phyloP scores from a whole-genome alignment of 257 asterid genomes.

The Fraxinus pennsylvanica region DNA sequence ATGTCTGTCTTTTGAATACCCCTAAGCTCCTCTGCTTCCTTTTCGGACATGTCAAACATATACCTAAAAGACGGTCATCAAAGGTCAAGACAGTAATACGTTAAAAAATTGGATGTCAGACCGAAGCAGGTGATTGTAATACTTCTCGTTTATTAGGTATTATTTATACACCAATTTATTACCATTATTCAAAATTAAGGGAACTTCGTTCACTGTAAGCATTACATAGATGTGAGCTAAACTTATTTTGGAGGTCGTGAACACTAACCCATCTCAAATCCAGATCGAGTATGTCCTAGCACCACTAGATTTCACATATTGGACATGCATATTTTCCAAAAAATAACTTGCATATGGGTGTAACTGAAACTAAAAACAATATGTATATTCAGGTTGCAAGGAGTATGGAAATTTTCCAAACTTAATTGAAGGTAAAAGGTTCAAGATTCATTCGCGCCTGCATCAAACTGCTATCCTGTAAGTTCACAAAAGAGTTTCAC shows the following conservation, averaged over 20 bases:
- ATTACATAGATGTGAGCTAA: neutral
- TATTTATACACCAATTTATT: neutral
- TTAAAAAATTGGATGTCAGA: neutral
- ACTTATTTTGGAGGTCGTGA: neutral
- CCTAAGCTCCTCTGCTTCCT: slow-evolving; percentile 74
- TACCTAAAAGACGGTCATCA: slow-evolving; percentile 57
- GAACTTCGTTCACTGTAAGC: neutral
- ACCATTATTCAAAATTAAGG: neutral
- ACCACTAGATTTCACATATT: neutral
- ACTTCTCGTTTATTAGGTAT: slow-evolving; percentile 8
- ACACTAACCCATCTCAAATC: neutral
- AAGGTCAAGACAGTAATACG: neutral
- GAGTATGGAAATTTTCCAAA: neutral
- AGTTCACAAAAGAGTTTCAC: neutral
- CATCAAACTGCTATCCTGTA: neutral
- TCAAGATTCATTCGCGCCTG: neutral
- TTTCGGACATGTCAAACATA: slow-evolving; percentile 78
- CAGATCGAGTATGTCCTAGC: neutral
- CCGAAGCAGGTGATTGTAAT: neutral
- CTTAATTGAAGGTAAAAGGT: slow-evolving; percentile 2
- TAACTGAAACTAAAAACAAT: neutral
- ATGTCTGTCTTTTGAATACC: slow-evolving; percentile 61
- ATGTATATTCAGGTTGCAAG: neutral
- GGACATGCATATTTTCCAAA: neutral
- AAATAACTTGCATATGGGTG: neutral